Percentiles rank a stretch among this genome's conserved stretches.
Evolutionary conservation across 768 basidiomycete genomes (phyloP).

Genomic region (Suillus ampliporus): DNA sequence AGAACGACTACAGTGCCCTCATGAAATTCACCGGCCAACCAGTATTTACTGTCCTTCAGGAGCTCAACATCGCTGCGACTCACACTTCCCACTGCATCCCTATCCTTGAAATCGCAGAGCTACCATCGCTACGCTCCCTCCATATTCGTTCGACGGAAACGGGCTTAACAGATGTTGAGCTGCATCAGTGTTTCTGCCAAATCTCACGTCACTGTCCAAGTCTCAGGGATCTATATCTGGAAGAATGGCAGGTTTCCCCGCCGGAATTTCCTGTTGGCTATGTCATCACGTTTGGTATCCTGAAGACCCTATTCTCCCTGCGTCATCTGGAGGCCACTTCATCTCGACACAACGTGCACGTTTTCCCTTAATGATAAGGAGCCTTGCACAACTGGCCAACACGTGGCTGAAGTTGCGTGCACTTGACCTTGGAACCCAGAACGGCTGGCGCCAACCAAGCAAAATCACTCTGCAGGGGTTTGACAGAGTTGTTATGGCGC

Average conservation of each 20-base stretch:
- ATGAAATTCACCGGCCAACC: neutral
- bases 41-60: neutral
- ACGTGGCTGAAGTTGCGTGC: slow-evolving; percentile 5
- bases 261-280: slow-evolving; percentile 4
- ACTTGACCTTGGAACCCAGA: slow-evolving; percentile 3
- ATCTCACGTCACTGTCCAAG: slow-evolving; percentile 1
- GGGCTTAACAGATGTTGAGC: neutral
- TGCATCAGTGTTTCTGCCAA: neutral
- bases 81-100: neutral
- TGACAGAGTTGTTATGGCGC: slow-evolving; percentile 26
- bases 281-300: slow-evolving; percentile 5
- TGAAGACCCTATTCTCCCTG: neutral
- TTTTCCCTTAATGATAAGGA: slow-evolving; percentile 4
- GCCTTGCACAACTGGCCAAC: neutral
- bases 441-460: slow-evolving; percentile 35
- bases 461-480: slow-evolving; percentile 31
- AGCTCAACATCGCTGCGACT: neutral
- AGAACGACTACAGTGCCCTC: slow-evolving; percentile 1
- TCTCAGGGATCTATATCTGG: neutral
- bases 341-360: slow-evolving; percentile 12
- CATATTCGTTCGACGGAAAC: slow-evolving; percentile 3
- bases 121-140: neutral
- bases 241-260: neutral
- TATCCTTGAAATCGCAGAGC: slow-evolving; percentile 3
- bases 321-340: neutral